Evolutionary conservation across 441 rosid genomes (phyloP), one percentile per base, ranked within the genome.

Genomic region (Theobroma grandiflorum): DNA sequence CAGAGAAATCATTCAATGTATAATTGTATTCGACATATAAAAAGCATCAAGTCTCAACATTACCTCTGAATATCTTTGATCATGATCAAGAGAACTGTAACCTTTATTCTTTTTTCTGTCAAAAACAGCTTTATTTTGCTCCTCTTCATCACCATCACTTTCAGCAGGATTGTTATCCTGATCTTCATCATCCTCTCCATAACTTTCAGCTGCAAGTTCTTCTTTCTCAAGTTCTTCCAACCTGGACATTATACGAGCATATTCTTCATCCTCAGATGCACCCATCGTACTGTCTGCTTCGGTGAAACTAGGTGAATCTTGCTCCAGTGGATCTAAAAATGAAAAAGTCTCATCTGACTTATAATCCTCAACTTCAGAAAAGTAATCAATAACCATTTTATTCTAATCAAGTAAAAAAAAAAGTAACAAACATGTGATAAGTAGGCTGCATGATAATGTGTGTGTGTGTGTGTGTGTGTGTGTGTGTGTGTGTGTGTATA

Each of bases 171-270:
- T 37, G 37, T 20, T 26, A 47, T 18, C 49, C 59, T 75, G 86
- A 67, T 80, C 86, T 76, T 85, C 91, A 80, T 72, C 80, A 35
- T 14, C 53, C 61, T 81, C 87, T 2, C 62, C 81, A 7, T 37
- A 81, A 82, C 55, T 85, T 80, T 87, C 94, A 79, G 80, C 91
- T 10, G 84, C 93, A 74, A 84, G 92, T 84, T 91, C 98, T 82
- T 92, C 93, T 81, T 84, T 87, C 89, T 95, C 98, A 80, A 93
- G 98, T 76, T 95, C 98, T 79, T 93, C 94, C 88, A 96, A 84
- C 88, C 91, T 91, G 57, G 97, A 76, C 93, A 93, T 89, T 26
- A 95, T 81, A 38, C 87, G 88, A 50, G 85, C 90, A 89, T 85
- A 96, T 66, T 92, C 98, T 75, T 93, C 95, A 61, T 89, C 95